Conservation (phyloP, 352 stramenopile species). For the Globisporangium takayamanum region DNA sequence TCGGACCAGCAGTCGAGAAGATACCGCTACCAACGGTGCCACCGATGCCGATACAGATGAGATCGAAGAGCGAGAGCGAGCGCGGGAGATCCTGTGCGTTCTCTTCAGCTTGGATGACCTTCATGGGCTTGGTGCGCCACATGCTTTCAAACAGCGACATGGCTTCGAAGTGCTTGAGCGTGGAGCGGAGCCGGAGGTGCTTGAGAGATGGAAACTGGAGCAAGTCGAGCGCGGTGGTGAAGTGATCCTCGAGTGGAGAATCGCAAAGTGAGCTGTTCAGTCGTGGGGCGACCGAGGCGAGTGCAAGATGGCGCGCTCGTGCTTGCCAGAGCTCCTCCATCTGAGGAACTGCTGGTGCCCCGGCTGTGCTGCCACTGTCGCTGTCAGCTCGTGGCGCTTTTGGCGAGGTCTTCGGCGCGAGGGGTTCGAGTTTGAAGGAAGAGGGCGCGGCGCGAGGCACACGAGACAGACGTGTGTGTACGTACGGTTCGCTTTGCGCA, state of each 20-base stretch:
- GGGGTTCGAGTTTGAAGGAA: neutral
- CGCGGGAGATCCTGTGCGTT: constrained; percentile 38
- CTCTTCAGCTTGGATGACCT: constrained; percentile 48
- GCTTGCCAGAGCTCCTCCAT: neutral
- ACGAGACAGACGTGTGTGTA: neutral
- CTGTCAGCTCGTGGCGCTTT: neutral
- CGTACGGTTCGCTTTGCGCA: neutral
- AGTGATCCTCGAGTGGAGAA: neutral
- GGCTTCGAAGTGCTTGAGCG: neutral
- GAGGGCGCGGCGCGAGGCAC: neutral
- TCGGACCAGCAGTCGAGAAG: constrained; percentile 56
- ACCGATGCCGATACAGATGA: constrained; percentile 84
- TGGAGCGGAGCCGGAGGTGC: too few species aligned
- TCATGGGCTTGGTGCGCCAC: constrained; percentile 48
- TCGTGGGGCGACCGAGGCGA: neutral
- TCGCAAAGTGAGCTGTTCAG: neutral
- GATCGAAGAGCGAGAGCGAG: constrained; percentile 70
- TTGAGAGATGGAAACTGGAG: neutral
- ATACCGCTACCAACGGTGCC: constrained; percentile 84
- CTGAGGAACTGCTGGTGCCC: neutral
- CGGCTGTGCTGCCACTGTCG: neutral
- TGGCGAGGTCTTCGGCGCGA: neutral
- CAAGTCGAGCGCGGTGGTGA: neutral
- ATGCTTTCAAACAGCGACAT: constrained; percentile 13
- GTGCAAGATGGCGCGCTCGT: too few species aligned